phyloP scores from a whole-genome alignment of 345 rosid genomes.

The Citrus sp. region DNA sequence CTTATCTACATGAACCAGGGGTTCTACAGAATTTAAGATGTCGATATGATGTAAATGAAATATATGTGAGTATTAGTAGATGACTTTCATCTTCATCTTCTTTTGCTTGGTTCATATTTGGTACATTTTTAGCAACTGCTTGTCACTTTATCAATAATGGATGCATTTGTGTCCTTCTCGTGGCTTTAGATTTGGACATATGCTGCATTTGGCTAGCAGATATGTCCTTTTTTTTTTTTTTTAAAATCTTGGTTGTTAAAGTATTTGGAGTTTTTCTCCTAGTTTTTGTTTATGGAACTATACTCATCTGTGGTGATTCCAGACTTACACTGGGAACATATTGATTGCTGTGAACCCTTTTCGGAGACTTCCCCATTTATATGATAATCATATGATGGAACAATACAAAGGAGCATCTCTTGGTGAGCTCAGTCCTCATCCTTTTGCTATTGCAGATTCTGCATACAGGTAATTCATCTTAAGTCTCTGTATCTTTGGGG shows the following conservation, averaged over 20 bases:
- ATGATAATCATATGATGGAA: slow-evolving; percentile 73
- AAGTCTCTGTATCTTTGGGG: slow-evolving; percentile 12
- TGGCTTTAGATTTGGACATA: slow-evolving; percentile 3
- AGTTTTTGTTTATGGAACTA: slow-evolving; percentile 8
- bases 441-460: slow-evolving; percentile 94
- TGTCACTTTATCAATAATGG: not conserved
- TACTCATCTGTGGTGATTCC: slow-evolving; percentile 25
- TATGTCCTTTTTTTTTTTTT: not conserved
- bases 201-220: not conserved
- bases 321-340: slow-evolving; percentile 99
- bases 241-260: not conserved
- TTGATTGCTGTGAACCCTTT: slow-evolving; percentile 98
- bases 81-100: slow-evolving; percentile 4
- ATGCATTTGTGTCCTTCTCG: not conserved
- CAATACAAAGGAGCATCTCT: slow-evolving; percentile 82
- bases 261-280: not conserved
- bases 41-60: slow-evolving; percentile 78
- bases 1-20: slow-evolving; percentile 97
- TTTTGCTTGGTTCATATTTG: not conserved
- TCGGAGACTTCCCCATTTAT: slow-evolving; percentile 77
- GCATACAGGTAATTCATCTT: slow-evolving; percentile 72
- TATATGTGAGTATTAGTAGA: slow-evolving; percentile 67
- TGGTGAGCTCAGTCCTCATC: slow-evolving; percentile 94
- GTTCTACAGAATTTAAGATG: slow-evolving; percentile 72
- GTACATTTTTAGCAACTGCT: not conserved